Conservation (phyloP, 257 asterid species). For the Przewalskia tangutica region DNA sequence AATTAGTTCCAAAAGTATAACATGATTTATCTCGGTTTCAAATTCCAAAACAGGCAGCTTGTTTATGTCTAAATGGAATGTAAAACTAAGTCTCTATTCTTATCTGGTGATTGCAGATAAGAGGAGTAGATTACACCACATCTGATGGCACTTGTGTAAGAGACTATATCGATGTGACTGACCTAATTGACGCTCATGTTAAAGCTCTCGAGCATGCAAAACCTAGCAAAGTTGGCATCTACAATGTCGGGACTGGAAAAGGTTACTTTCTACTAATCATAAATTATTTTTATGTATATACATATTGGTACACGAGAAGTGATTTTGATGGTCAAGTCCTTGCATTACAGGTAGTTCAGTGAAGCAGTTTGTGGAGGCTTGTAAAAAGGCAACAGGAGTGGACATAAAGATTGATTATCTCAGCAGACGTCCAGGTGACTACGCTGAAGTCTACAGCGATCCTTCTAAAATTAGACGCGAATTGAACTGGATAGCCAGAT, state of each 20-base stretch:
- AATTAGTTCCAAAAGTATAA: too few species aligned
- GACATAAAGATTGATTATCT: conserved; percentile 57
- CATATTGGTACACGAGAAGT: neutral
- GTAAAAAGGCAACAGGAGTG: conserved; percentile 76
- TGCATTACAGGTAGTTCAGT: conserved; percentile 63
- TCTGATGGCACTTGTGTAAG: too few species aligned
- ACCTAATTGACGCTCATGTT: too few species aligned
- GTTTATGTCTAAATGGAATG: neutral
- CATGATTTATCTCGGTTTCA: neutral
- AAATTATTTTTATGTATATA: neutral
- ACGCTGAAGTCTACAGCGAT: conserved; percentile 75
- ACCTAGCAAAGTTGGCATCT: conserved; percentile 43
- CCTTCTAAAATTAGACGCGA: conserved; percentile 58
- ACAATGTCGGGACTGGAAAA: conserved; percentile 88
- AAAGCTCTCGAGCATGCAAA: too few species aligned
- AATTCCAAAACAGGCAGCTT: neutral
- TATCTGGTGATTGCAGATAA: conserved; percentile 24
- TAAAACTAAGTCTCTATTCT: neutral
- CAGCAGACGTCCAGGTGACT: conserved; percentile 64
- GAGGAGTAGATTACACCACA: too few species aligned
- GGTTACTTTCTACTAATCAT: conserved; percentile 18
- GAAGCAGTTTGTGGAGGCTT: conserved; percentile 72
- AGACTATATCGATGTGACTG: too few species aligned
- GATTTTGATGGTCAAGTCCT: neutral
- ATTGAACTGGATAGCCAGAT: conserved; percentile 58